phyloP scores from a whole-genome alignment of 2,329 filamentous ascomycete species.

The Colletotrichum zoysiae region DNA sequence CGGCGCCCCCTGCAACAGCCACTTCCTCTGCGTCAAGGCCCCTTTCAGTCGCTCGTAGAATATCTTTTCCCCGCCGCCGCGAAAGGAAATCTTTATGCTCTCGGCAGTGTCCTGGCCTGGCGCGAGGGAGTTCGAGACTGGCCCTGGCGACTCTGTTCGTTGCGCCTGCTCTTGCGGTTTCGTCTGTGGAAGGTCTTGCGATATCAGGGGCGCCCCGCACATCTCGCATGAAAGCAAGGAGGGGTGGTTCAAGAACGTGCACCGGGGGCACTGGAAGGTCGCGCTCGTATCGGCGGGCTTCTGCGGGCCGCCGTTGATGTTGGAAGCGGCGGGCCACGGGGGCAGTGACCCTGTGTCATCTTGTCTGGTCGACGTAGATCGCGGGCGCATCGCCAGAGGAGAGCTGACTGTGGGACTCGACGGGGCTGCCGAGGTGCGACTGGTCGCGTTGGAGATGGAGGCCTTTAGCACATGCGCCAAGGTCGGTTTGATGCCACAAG shows the following conservation, averaged over 20 bases:
- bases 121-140: constrained; percentile 63
- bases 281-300: constrained; percentile 51
- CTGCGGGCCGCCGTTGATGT: constrained; percentile 39
- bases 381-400: constrained; percentile 35
- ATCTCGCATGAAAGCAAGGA: constrained; percentile 90
- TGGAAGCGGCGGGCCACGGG: constrained; percentile 40
- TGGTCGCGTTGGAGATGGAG: constrained; percentile 80
- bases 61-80: constrained; percentile 87
- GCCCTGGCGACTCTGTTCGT: constrained; percentile 83
- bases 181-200: constrained; percentile 59
- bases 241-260: constrained; percentile 94
- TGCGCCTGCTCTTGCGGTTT: constrained; percentile 53
- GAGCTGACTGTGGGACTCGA: constrained; percentile 45
- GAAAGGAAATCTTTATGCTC: constrained; percentile 91
- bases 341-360: constrained; percentile 27
- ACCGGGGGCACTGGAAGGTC: constrained; percentile 80
- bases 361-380: constrained; percentile 21
- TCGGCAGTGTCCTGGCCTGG: constrained; percentile 71
- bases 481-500: constrained; percentile 93
- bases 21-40: constrained; percentile 92
- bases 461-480: constrained; percentile 88
- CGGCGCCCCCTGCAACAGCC: constrained; percentile 91
- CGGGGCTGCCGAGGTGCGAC: constrained; percentile 56
- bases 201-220: constrained; percentile 81
- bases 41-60: constrained; percentile 91